Evolutionary conservation across 1,139 yeast species (phyloP).

Genomic region (Nakaseomyces glabratus): DNA sequence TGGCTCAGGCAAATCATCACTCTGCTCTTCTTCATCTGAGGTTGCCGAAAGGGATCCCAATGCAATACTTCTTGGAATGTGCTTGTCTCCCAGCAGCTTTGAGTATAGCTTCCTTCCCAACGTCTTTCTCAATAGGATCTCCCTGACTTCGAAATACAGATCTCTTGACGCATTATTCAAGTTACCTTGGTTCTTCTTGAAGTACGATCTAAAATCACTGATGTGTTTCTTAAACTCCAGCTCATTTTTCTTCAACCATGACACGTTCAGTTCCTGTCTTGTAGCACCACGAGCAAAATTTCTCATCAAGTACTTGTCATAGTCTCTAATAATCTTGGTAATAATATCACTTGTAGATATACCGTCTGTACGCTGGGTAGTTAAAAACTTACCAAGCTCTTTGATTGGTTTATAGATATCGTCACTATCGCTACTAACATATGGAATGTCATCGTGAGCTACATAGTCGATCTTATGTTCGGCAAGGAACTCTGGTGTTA

Average conservation of each 20-base stretch:
- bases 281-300: slow-evolving; percentile 97
- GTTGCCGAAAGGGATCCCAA: slow-evolving; percentile 6
- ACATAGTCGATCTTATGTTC: slow-evolving; percentile 86
- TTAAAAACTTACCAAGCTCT: slow-evolving; percentile 78
- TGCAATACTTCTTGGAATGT: slow-evolving; percentile 5
- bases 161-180: slow-evolving; percentile 72
- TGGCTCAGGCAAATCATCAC: slow-evolving; percentile 5
- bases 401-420: slow-evolving; percentile 92
- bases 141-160: slow-evolving; percentile 73
- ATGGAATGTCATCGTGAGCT: slow-evolving; percentile 96
- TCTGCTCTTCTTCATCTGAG: slow-evolving; percentile 6
- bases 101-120: slow-evolving; percentile 29
- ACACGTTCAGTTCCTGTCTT: slow-evolving; percentile 87
- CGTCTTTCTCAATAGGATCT: slow-evolving; percentile 50
- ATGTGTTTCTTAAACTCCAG: slow-evolving; percentile 87
- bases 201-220: slow-evolving; percentile 73
- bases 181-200: slow-evolving; percentile 64
- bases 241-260: slow-evolving; percentile 96
- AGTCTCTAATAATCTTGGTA: slow-evolving; percentile 87
- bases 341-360: slow-evolving; percentile 92
- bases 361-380: slow-evolving; percentile 95
- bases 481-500: slow-evolving; percentile 68
- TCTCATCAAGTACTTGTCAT: slow-evolving; percentile 92
- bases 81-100: slow-evolving; percentile 23
- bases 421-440: slow-evolving; percentile 76